Conservation (phyloP, 768 basidiomycete species). For the Epithele typhae region DNA sequence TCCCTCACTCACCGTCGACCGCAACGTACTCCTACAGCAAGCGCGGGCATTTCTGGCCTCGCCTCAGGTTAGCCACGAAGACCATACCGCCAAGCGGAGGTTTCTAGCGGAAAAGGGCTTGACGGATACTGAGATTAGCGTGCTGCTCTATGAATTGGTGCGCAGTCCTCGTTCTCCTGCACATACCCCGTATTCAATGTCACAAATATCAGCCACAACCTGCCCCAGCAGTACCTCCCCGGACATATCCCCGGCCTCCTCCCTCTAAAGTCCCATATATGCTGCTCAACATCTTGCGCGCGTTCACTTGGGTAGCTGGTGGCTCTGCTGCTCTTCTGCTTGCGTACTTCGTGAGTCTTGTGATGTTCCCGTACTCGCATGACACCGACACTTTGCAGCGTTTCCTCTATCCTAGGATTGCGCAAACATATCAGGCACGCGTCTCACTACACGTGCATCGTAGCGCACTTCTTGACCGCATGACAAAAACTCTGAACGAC, state of each 20-base stretch:
- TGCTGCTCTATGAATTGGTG: conserved; percentile 54
- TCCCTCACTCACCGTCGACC: not conserved
- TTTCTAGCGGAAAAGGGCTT: conserved; percentile 75
- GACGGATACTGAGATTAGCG: conserved; percentile 52
- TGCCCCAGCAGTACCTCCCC: conserved; percentile 48
- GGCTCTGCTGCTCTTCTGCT: conserved; percentile 55
- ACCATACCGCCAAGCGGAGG: conserved; percentile 47
- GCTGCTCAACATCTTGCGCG: conserved; percentile 53
- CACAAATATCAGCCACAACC: conserved; percentile 5
- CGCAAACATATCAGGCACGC: conserved; percentile 55
- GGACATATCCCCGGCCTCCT: conserved; percentile 66
- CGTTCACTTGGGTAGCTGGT: conserved; percentile 65
- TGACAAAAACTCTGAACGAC: conserved; percentile 51
- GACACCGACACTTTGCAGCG: conserved; percentile 52
- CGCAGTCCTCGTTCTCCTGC: conserved; percentile 18
- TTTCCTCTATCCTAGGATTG: conserved; percentile 63
- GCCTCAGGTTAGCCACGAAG: conserved; percentile 59
- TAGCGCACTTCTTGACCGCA: conserved; percentile 44
- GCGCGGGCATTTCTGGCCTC: conserved; percentile 66
- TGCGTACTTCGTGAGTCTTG: conserved; percentile 57
- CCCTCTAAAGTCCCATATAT: conserved; percentile 68
- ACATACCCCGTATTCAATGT: conserved; percentile 6
- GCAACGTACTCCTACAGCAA: conserved; percentile 31
- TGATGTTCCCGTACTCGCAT: not conserved
- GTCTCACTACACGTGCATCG: conserved; percentile 60